Conservation (phyloP, 2,329 filamentous ascomycete genomes). For the Xylariaceae sp. region DNA sequence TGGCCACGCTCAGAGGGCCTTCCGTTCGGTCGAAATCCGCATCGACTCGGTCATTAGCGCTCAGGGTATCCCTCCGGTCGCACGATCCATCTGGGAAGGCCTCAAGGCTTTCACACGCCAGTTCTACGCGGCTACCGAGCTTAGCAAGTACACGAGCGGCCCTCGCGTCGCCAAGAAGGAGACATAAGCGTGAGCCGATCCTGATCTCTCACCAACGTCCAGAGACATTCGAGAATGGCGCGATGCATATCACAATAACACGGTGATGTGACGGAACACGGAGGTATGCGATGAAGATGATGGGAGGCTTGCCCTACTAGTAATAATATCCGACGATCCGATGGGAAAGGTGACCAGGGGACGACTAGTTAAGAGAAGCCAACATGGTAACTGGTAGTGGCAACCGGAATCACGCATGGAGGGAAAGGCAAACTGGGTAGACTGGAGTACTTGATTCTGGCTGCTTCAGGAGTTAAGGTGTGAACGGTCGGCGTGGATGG, state of each 20-base stretch:
- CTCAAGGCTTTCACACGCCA: conserved; percentile 69
- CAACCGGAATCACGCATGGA: conserved; percentile 9
- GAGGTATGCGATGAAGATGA: not conserved
- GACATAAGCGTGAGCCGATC: conserved; percentile 37
- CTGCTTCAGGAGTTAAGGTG: conserved; percentile 18
- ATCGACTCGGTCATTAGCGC: conserved; percentile 78
- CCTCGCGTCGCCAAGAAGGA: conserved; percentile 60
- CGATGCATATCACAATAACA: conserved; percentile 15
- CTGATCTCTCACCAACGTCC: not conserved
- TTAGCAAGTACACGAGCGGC: conserved; percentile 64
- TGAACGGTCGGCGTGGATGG: conserved; percentile 9
- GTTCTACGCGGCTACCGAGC: conserved; percentile 73
- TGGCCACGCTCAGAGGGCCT: conserved; percentile 81
- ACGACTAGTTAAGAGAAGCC: not conserved
- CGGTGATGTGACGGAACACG: conserved; percentile 14
- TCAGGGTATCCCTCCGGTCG: conserved; percentile 77
- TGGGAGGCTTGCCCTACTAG: not conserved
- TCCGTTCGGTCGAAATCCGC: conserved; percentile 65
- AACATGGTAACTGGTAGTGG: not conserved
- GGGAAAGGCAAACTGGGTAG: conserved; percentile 13
- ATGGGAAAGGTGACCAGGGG: not conserved
- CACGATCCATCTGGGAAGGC: conserved; percentile 72
- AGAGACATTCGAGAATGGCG: conserved; percentile 16
- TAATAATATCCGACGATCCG: not conserved
- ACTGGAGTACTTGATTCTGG: conserved; percentile 11